Evolutionary conservation across 83 land plant genomes (phyloP), one percentile per base, ranked within the genome.

Genomic region (Picea abies): DNA sequence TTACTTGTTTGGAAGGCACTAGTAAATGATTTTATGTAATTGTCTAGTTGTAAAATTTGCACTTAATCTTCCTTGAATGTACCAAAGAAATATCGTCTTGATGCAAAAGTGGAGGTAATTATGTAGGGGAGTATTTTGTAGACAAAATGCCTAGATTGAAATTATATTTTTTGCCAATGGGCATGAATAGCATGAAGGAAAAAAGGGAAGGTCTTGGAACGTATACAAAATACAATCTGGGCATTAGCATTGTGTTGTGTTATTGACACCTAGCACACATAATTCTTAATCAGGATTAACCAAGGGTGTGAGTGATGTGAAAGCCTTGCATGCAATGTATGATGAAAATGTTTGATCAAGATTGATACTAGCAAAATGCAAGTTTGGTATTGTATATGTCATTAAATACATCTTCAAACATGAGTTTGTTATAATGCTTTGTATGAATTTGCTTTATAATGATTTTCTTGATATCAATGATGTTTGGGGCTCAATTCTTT

Each of bases 91-190:
- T 17, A 4, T 69, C 32, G 41, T 7, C 41, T 75, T 19, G 79
- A 2, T 76, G 60, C 76, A 93, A 96, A 82, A 94, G 93, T 86
- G 97, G 97, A 61, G 99, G 94, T 76, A 90, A 88, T 19, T 96
- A 93, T 85, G 89, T 95, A 79, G 99, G 99, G 52, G 97, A 94
- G 78, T 96, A 96, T 80, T 96, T 94, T 91, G 96, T 94, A 29
- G 97, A 96, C 87, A 94, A 91, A 85, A 96, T 96, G 93, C 97
- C 94, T 87, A 96, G 99, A 22, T 94, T 86, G 97, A 97, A 12
- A 90, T 94, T 6, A 94, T 94, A 76, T 80, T 81, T 52, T 96
- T 94, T 86, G 93, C 91, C 1, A 96, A 96, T 85, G 97, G 96
- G 11, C 96, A 96, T 79, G 91, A 97, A 17, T 94, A 97, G 96